Base-by-base conservation (phyloP, 2,329 filamentous ascomycete genomes). In the Aspergillus luchuensis region DNA sequence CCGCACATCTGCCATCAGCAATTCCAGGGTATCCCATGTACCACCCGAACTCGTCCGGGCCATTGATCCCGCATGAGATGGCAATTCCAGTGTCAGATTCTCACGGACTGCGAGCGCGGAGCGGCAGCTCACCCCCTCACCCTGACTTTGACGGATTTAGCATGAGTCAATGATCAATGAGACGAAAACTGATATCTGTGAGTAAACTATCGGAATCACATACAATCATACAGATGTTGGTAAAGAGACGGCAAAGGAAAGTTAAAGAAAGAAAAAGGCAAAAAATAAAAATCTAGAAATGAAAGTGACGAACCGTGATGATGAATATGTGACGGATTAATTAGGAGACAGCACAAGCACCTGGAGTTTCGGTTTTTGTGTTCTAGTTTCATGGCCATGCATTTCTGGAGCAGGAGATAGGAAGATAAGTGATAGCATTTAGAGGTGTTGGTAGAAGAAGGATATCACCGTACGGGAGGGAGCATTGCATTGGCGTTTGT, bases 101-200 rank as follows among this genome's bases (percentile, higher is more conserved):
- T 10, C 67, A 67, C 7, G 62, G 55, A 0, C 56, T 60, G 45
- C 71, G 74, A 28, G 56, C 66, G 8, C 67, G 74, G 21, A 75
- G 73, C 59, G 72, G 72, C 4, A 75, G 72, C 55, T 75, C 73
- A 8, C 75, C 75, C 45, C 30, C 69, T 8, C 61, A 62, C 4
- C 67, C 71, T 8, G 61, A 69, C 25, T 67, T 68, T 56, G 59
- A 63, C 56, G 67, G 67, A 1, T 45, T 72, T 23, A 70, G 65
- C 39, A 59, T 69, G 28, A 60, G 66, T 5, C 64, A 66, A 50
- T 61, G 47, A 55, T 10, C 6, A 30, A 21, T 23, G 28, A 19
- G 19, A 28, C 17, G 5, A 8, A 30, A 30, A 55, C 8, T 7
- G n/a, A 21, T 7, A 1, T 30, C 39, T 30, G 23, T 49, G 23